Conservation (phyloP, 257 asterid genomes). For the Paulownia fortunei region DNA sequence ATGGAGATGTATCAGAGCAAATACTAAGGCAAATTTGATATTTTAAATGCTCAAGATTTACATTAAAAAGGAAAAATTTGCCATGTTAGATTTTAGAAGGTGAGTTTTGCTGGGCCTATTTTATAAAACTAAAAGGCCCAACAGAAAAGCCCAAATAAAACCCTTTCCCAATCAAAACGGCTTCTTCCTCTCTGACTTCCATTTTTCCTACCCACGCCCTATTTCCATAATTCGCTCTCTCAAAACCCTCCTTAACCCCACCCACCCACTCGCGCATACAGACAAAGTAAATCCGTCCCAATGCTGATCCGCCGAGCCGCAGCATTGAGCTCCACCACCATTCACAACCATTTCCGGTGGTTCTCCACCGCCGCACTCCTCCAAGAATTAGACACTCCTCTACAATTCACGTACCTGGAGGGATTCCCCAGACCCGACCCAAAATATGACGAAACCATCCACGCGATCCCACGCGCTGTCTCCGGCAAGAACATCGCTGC, state of each 20-base stretch:
- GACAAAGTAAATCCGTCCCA: slow-evolving; percentile 9
- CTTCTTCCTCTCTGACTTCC: background rate
- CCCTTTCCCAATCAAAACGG: background rate
- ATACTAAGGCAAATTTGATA: too few species aligned
- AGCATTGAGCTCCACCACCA: slow-evolving; percentile 45
- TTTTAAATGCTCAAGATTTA: too few species aligned
- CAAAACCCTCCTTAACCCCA: slow-evolving; percentile 58
- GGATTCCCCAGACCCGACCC: slow-evolving; percentile 85
- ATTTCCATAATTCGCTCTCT: too few species aligned
- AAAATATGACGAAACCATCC: slow-evolving; percentile 73
- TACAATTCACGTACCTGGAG: slow-evolving; percentile 55
- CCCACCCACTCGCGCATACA: background rate
- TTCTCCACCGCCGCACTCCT: slow-evolving; percentile 57
- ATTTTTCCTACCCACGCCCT: background rate
- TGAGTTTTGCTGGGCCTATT: background rate
- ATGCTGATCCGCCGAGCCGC: slow-evolving; percentile 86
- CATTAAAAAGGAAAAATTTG: background rate
- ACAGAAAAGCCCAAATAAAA: background rate
- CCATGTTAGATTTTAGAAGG: background rate
- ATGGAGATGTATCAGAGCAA: too few species aligned
- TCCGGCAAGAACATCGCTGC: slow-evolving; percentile 78
- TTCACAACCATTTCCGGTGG: slow-evolving; percentile 47
- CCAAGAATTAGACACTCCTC: slow-evolving; percentile 39
- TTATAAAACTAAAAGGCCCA: background rate
- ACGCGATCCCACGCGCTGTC: slow-evolving; percentile 67